Evolutionary conservation across 148 eudicot genomes (phyloP), one percentile per base, ranked within the genome.

Genomic region (Rheum nobile): DNA sequence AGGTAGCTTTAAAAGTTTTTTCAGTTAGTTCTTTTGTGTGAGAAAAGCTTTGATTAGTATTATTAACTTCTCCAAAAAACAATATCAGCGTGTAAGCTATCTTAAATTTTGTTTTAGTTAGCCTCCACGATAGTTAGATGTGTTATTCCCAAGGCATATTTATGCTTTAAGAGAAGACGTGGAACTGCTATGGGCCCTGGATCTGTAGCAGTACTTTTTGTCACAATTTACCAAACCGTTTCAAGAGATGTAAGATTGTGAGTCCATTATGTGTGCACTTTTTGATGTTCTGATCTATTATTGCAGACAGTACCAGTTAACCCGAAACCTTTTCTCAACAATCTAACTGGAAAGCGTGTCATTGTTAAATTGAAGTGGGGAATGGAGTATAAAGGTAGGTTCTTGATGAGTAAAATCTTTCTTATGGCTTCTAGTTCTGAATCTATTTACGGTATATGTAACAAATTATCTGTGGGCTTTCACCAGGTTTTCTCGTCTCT

Each of bases 251-350:
- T 61, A 61, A 61, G 38, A 10, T 11, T 29, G 29, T 17, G 0
- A 31, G 39, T 65, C 10, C 9, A 65, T 65, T 31, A 0, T 16
- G 16, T 65, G 16, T 32, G 39, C 70, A 32, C 21, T 65, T 34
- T 65, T 32, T 16, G 21, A 31, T 65, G n/a, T 63, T 57, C 70
- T 65, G 22, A 32, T 65, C 22, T 31, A 0, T 65, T 32, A 14
- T 75, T 80, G 84, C 88, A 88, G 92, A 84, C 92, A 48, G 92
- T 88, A 72, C 89, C 92, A 21, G 92, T 88, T 76, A 88, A 88
- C 81, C 92, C 92, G 6, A 88, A 88, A 77, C 92, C 92, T 35
- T 88, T 88, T 78, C 79, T 88, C 76, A 88, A 88, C 88, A 88
- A 88, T 79, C 78, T 88, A 77, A 88, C 89, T 57, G 92, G 92